Evolutionary conservation across 1,284 basidiomycete genomes (phyloP), one percentile per base, ranked within the genome.

Genomic region (Ceratobasidium theobromae): DNA sequence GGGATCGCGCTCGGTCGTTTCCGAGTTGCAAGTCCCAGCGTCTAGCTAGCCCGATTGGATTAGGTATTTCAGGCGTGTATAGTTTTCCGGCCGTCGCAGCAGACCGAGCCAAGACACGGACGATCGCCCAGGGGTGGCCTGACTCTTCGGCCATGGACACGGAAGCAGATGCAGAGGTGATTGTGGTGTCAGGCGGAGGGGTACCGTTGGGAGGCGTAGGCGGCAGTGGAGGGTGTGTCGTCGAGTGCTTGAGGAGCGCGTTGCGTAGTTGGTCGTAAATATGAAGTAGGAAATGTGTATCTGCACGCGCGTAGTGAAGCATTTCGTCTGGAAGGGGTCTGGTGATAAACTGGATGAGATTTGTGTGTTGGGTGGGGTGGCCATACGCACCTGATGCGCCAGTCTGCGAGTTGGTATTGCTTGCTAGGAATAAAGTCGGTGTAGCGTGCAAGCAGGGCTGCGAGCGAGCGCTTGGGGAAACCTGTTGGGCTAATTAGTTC

Each of bases 371-470:
- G 21, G 25, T 21, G 35, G 11, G 18, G 1, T 18, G 4, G n/a
- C 72, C 81, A 25, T 66, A 88, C 43, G 18, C 18, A 45, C 88
- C 91, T 84, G 72, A 98, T 93, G 27, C 96, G 86, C 96, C 96
- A 99, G 76, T 99, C 96, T 9, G 96, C 96, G 16, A 95, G 80
- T 75, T 98, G 96, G 74, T 95, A 98, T 21, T 92, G 85, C 77
- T 99, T 99, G 79, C 99, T 96, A 0, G 96, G 86, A n/a, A 84
- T 83, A 73, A 95, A 95, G 72, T 91, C 86, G 73, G 91, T 95
- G 73, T 94, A 98, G 78, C 89, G 88, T 72, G 88, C 84, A n/a
- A 99, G 82, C 9, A 99, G 81, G 49, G 87, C 84, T 0, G 91
- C 91, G 8, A 99, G 85, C 0, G 89, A 88, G 72, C 94, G 90